Evolutionary conservation across 495 filamentous ascomycete genomes (phyloP), one percentile per base, ranked within the genome.

Genomic region (Oidiodendron maius): DNA sequence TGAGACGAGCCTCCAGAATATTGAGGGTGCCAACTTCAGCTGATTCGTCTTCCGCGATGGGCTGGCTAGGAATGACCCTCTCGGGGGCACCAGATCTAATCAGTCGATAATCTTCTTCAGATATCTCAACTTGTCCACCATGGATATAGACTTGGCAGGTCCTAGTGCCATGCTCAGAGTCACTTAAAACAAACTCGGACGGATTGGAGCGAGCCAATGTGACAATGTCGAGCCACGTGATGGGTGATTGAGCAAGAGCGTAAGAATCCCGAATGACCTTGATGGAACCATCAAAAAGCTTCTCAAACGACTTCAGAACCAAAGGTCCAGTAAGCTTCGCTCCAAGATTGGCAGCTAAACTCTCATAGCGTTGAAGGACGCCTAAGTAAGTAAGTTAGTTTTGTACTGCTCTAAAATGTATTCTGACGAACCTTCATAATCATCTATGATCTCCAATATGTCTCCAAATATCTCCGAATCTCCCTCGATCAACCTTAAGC

Each of bases 151-250:
- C 91, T 48, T 86, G 87, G 53, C 89, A 91, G 25, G 82, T 80
- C 17, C 80, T 79, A 49, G 76, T 66, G 0, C 82, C 83, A 55
- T 84, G 83, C 36, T 77, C 73, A 41, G 74, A 72, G 48, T 87
- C 80, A 43, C 80, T 79, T 48, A 91, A 69, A 24, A 78, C 78
- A 67, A 95, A 91, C 45, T 91, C 86, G 57, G 80, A 75, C 0
- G 89, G 86, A 53, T 90, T 89, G 53, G 74, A 78, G 57, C 83
- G 81, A 43, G 88, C 86, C 67, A 90, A 93, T 48, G 86, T 82
- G 43, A 91, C 84, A 35, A 95, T 81, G 54, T 94, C 89, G 30
- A 90, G 69, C 89, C 89, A 95, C 13, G 78, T 82, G 43, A 90
- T 72, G 11, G 69, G 75, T 3, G 77, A 65, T 17, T 76, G 69